Conservation (phyloP, 2,329 filamentous ascomycete genomes). For the Fusarium sulawesiense region DNA sequence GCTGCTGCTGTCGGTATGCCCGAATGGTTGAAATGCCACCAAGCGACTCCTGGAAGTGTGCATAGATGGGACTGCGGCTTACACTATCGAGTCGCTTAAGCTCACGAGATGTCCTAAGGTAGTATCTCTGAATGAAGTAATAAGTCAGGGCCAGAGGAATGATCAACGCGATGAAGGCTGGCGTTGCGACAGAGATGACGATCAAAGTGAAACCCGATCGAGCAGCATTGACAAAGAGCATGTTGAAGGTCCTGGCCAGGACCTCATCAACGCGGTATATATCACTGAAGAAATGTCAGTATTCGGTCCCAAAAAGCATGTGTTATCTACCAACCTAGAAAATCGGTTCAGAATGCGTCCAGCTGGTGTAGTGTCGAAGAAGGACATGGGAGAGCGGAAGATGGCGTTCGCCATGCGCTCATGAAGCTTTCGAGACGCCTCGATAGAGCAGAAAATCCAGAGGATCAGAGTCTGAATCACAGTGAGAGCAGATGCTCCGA, state of each 20-base stretch:
- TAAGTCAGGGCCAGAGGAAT: slow-evolving; percentile 85
- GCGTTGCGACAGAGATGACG: slow-evolving; percentile 85
- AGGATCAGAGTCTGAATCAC: slow-evolving; percentile 93
- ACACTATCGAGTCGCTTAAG: slow-evolving; percentile 96
- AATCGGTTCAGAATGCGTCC: slow-evolving; percentile 98
- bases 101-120: slow-evolving; percentile 94
- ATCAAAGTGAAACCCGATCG: slow-evolving; percentile 84
- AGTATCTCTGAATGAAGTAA: slow-evolving; percentile 95
- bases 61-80: slow-evolving; percentile 94
- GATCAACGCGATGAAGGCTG: slow-evolving; percentile 82
- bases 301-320: background rate
- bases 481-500: slow-evolving; percentile 85
- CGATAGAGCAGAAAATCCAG: slow-evolving; percentile 99
- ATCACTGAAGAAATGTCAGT: slow-evolving; percentile 63
- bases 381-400: slow-evolving; percentile 97
- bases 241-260: slow-evolving; percentile 96
- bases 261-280: slow-evolving; percentile 91
- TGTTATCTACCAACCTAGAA: slow-evolving; percentile 74
- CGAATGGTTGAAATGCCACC: slow-evolving; percentile 95
- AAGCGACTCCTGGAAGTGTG: slow-evolving; percentile 97
- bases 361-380: slow-evolving; percentile 96
- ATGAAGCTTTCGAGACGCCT: slow-evolving; percentile 96
- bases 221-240: slow-evolving; percentile 84
- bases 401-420: slow-evolving; percentile 98
- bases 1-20: slow-evolving; percentile 87